phyloP scores from a whole-genome alignment of 2,329 filamentous ascomycete genomes.

The Calonectria hawksworthii region DNA sequence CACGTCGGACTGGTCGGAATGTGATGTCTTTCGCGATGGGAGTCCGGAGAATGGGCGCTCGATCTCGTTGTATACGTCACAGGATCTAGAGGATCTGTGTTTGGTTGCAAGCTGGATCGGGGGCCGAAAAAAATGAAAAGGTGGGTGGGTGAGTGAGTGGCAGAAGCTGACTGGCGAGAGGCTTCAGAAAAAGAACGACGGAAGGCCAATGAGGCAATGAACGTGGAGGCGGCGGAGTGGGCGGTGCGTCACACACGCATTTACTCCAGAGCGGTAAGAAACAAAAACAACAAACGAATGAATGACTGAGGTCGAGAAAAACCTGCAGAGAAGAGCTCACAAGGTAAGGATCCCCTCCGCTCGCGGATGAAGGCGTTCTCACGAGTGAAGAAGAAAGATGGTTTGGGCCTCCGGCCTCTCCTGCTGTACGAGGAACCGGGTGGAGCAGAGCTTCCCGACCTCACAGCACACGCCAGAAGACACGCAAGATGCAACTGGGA shows the following conservation, averaged over 20 bases:
- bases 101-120: constrained; percentile 14
- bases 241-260: constrained; percentile 35
- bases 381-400: constrained; percentile 40
- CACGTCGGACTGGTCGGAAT: constrained; percentile 41
- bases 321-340: constrained; percentile 1
- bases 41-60: constrained; percentile 20
- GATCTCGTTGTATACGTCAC: constrained; percentile 27
- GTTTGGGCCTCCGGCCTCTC: constrained; percentile 9
- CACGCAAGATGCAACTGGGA: constrained; percentile 19
- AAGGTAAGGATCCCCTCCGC: constrained; percentile 45
- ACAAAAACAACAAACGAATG: constrained; percentile 40
- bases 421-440: constrained; percentile 21
- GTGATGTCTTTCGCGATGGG: constrained; percentile 32
- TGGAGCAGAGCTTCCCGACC: constrained; percentile 19
- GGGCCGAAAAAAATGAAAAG: constrained; percentile 33
- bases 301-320: constrained; percentile 38
- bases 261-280: constrained; percentile 31
- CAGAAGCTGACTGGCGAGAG: constrained; percentile 38
- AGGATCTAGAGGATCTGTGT: constrained; percentile 18
- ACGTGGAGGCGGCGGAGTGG: constrained; percentile 36
- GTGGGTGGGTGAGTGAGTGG: constrained; percentile 33
- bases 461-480: constrained; percentile 16
- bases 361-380: constrained; percentile 42
- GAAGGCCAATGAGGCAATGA: constrained; percentile 32
- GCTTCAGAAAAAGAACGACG: constrained; percentile 25